Conservation (phyloP, 768 basidiomycete genomes). For the Lepiota venenata region DNA sequence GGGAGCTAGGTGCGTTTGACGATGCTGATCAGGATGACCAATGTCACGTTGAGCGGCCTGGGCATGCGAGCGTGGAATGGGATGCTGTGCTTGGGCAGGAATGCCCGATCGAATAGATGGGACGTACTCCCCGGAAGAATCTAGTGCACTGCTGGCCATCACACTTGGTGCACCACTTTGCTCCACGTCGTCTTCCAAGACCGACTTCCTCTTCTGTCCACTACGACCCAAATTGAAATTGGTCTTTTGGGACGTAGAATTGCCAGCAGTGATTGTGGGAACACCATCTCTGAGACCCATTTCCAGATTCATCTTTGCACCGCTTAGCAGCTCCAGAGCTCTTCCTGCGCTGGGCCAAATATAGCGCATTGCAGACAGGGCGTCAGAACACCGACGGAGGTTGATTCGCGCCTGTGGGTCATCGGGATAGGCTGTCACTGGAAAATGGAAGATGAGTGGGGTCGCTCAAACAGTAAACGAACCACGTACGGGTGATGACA, state of each 20-base stretch:
- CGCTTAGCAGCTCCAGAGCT: constrained; percentile 68
- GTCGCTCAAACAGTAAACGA: neutral
- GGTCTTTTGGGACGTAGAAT: neutral
- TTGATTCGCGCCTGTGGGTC: constrained; percentile 71
- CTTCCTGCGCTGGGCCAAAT: constrained; percentile 79
- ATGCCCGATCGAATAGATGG: constrained; percentile 3
- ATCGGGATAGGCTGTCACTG: constrained; percentile 60
- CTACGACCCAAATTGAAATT: constrained; percentile 21
- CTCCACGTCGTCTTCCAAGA: constrained; percentile 16
- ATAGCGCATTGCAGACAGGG: constrained; percentile 59
- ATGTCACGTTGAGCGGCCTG: neutral
- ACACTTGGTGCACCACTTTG: neutral
- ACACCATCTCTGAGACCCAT: constrained; percentile 17
- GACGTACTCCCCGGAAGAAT: constrained; percentile 6
- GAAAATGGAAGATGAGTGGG: constrained; percentile 5
- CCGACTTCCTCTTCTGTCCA: constrained; percentile 59
- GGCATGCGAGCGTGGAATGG: neutral
- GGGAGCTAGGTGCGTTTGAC: neutral
- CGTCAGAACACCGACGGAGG: constrained; percentile 63
- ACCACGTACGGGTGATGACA: constrained; percentile 59
- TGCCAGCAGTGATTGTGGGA: constrained; percentile 7
- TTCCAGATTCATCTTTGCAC: constrained; percentile 45
- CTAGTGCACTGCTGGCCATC: constrained; percentile 5
- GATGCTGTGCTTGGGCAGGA: constrained; percentile 1
- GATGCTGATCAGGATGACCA: neutral